phyloP scores from a whole-genome alignment of 352 stramenopile species.

The Globisporangium spiculum region DNA sequence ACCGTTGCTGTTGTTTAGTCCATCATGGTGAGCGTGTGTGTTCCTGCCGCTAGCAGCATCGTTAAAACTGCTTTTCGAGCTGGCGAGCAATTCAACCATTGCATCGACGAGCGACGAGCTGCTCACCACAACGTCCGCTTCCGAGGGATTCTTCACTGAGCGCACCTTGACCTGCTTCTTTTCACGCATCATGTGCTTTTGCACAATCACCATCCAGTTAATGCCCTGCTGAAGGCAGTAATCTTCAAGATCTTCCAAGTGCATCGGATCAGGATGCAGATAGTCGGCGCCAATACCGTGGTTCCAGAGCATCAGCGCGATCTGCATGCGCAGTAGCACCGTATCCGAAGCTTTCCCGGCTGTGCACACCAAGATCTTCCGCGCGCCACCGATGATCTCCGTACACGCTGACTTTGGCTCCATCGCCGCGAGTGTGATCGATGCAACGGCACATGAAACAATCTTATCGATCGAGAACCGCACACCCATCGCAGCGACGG shows the following conservation, averaged over 20 bases:
- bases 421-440: conserved; percentile 26
- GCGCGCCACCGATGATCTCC: conserved; percentile 37
- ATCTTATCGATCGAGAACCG: conserved; percentile 88
- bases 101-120: conserved; percentile 62
- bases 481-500: conserved; percentile 77
- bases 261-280: conserved; percentile 73
- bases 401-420: conserved; percentile 34
- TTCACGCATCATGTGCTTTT: conserved; percentile 78
- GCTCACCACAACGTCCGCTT: conserved; percentile 68
- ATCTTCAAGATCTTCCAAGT: conserved; percentile 81
- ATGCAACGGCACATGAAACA: conserved; percentile 60
- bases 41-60: conserved; percentile 11
- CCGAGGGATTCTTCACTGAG: conserved; percentile 59
- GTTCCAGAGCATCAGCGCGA: conserved; percentile 72
- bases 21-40: conserved; percentile 10
- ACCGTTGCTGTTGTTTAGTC: conserved; percentile 9
- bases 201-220: conserved; percentile 84
- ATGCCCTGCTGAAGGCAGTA: conserved; percentile 76
- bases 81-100: conserved; percentile 47
- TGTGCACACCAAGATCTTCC: conserved; percentile 75
- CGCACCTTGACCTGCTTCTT: conserved; percentile 87
- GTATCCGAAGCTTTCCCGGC: conserved; percentile 69
- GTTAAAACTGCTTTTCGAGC: conserved; percentile 14
- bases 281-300: conserved; percentile 76
- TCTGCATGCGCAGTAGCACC: conserved; percentile 74